Conservation (phyloP, 305 asterid genomes). For the Fraxinus velutina region DNA sequence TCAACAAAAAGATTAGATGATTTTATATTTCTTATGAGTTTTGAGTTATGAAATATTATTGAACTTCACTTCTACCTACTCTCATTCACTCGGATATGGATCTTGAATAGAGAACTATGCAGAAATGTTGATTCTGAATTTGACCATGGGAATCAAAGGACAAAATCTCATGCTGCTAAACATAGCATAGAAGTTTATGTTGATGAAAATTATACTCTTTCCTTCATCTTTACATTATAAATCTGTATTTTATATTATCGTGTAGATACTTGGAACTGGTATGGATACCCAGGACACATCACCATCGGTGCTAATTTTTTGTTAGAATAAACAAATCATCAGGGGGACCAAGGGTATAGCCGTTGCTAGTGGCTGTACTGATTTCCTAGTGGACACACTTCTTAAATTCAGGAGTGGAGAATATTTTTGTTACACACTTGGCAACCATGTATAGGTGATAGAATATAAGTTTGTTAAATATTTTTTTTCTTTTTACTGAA, state of each 20-base stretch:
- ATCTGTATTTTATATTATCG: background rate
- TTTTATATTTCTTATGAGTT: background rate
- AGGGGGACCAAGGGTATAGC: no score
- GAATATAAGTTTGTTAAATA: no score
- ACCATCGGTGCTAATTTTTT: slow-evolving; percentile 67
- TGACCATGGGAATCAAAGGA: background rate
- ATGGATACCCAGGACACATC: slow-evolving; percentile 98
- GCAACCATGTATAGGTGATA: no score
- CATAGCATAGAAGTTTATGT: background rate
- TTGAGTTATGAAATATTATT: background rate
- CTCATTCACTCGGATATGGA: background rate
- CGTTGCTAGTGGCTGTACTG: no score
- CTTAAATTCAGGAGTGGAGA: no score
- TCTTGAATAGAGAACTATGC: background rate
- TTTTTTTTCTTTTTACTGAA: no score
- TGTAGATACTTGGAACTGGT: slow-evolving; percentile 95
- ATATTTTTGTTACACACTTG: no score
- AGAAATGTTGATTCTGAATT: background rate
- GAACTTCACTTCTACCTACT: background rate
- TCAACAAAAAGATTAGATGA: background rate
- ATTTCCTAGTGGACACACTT: no score
- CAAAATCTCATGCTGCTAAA: background rate
- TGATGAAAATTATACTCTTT: background rate
- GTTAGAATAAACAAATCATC: no score
- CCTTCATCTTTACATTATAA: background rate